Evolutionary conservation across 2,329 filamentous ascomycete species (phyloP), one percentile per base, ranked within the genome.

Genomic region (Plenodomus biglobosus): DNA sequence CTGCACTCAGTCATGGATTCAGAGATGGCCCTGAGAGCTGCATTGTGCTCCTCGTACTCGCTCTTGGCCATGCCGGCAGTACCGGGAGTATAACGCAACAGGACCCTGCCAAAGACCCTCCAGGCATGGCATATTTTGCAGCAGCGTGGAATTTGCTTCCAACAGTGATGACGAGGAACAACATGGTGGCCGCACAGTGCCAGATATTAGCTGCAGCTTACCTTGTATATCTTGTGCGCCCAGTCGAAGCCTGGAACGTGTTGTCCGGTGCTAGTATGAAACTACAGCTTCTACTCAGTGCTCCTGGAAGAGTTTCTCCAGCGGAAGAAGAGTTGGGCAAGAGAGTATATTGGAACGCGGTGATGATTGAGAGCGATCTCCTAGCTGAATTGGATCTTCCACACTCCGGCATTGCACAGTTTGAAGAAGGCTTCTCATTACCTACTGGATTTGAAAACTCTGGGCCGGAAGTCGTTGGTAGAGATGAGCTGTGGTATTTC

Each of bases 401-500:
- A 3, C 88, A 92, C 67, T 92, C 88, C 2, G 88, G 88, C 4
- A 88, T 92, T 42, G 87, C 90, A 18, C 85, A 90, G 57, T 90
- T 90, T 46, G 89, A 92, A 68, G 88, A 92, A 62, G 84, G 84
- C 17, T 87, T 92, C 48, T 87, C 87, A 8, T 76, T 94, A 1
- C 89, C 89, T 1, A 85, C 87, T 3, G 86, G 86, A 0, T 94
- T 92, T 56, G 86, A 88, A 61, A 79, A 80, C 47, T 74, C 81
- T 50, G 84, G 85, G n/a, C 84, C 85, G 46, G 82, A 85, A 55
- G 76, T 81, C 6, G 82, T 84, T 7, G 87, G 86, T 11, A 81
- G 84, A 40, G 89, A 92, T 61, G 88, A 92, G 50, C 76, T 92
- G 13, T 92, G 89, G 88, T 94, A 94, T 65, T 92, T 92, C 60